These are phyloP conservation scores for Penicillium sp. DNA, from an alignment of 2,329 filamentous ascomycete species.

Conservation along the genomic window DNA sequence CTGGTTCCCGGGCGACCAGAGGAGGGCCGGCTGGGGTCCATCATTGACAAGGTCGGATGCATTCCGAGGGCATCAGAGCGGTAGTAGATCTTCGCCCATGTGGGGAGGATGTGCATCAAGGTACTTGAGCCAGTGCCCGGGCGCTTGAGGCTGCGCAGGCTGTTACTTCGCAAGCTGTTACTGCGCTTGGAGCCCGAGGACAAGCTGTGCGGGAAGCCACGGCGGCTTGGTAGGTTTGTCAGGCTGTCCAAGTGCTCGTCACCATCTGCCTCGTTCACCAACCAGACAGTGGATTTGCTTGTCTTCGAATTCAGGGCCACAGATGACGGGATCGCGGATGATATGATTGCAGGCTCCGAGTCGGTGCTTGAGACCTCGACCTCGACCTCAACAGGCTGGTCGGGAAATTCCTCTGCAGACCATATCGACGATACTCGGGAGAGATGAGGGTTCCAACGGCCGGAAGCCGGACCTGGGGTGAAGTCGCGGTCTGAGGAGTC, in stretches of 20 bases:
- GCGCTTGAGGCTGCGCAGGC: conserved; percentile 35
- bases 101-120: conserved; percentile 45
- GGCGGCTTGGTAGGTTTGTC: conserved; percentile 36
- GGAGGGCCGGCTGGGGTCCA: conserved; percentile 33
- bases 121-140: conserved; percentile 49
- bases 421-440: conserved; percentile 48
- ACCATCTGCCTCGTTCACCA: conserved; percentile 34
- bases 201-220: conserved; percentile 39
- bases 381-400: conserved; percentile 23
- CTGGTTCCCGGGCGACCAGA: conserved; percentile 31
- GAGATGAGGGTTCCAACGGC: conserved; percentile 44
- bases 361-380: conserved; percentile 17
- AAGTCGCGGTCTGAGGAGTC: conserved; percentile 30
- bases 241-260: conserved; percentile 40
- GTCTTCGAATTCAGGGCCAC: conserved; percentile 26
- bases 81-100: conserved; percentile 66
- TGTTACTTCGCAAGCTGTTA: conserved; percentile 37
- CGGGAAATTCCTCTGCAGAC: conserved; percentile 36
- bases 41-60: conserved; percentile 43
- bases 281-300: conserved; percentile 34
- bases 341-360: conserved; percentile 26
- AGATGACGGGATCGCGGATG: conserved; percentile 23
- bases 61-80: conserved; percentile 62
- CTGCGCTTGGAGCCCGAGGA: conserved; percentile 44
- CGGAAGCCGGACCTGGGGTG: conserved; percentile 34